These are phyloP conservation scores for Arxiozyma telluris DNA, from an alignment of 1,139 yeast species.

Conservation along the genomic window DNA sequence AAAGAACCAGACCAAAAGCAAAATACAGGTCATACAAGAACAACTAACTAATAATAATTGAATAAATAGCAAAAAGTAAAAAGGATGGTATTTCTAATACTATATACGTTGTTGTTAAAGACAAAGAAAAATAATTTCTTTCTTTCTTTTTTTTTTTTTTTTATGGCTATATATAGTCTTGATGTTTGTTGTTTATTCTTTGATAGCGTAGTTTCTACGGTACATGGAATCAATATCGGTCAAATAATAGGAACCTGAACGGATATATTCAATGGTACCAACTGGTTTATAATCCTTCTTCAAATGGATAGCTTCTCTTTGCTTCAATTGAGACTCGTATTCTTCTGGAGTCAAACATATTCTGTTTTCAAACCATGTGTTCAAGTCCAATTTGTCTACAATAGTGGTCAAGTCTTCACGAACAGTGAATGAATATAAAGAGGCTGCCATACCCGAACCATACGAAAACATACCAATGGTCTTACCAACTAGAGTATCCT, in stretches of 20 bases:
- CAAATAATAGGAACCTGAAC: slow-evolving; percentile 76
- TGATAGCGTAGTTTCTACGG: slow-evolving; percentile 70
- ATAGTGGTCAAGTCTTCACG: slow-evolving; percentile 73
- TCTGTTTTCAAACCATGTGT: slow-evolving; percentile 51
- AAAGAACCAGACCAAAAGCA: no score
- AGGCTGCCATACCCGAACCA: slow-evolving; percentile 96
- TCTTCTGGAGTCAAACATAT: slow-evolving; percentile 60
- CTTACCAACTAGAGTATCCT: slow-evolving; percentile 50
- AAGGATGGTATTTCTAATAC: no score
- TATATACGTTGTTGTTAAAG: no score
- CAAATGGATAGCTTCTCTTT: slow-evolving; percentile 85
- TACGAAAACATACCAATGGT: slow-evolving; percentile 91
- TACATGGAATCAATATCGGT: slow-evolving; percentile 77
- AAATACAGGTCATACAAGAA: no score
- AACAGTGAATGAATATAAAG: slow-evolving; percentile 72
- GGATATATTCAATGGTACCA: slow-evolving; percentile 66
- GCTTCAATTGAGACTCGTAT: slow-evolving; percentile 70
- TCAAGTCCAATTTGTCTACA: slow-evolving; percentile 56
- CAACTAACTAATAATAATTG: no score
- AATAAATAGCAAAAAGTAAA: no score
- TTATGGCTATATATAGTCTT: no score
- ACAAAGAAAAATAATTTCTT: no score
- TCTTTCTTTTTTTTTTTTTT: no score
- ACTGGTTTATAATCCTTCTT: slow-evolving; percentile 70
- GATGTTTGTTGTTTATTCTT: slow-evolving; percentile 34